Evolutionary conservation across 441 rosid species (phyloP), one percentile per base, ranked within the genome.

Genomic region (Erysimum pusillum): DNA sequence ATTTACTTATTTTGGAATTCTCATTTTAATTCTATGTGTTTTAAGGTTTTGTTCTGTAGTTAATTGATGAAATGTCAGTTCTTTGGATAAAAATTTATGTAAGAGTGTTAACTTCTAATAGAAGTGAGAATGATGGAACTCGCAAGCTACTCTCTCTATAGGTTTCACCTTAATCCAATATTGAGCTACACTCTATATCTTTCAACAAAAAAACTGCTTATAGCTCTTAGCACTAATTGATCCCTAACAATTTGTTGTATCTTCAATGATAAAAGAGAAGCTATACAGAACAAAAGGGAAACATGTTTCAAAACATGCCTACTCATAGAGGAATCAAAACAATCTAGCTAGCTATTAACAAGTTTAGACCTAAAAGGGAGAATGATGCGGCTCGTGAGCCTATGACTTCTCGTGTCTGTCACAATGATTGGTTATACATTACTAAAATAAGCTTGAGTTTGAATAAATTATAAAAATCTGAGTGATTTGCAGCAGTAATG

Each of bases 321-420:
- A 53, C 56, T 18, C 46, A 54, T 42, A 44, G 54, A 32, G 28
- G 18, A 45, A 18, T 28, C 22, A 35, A 44, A 66, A n/a, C n/a
- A n/a, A n/a, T n/a, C 42, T 38, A 45, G 65, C 28, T 61, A 61
- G 32, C 65, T 57, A 20, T 35, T 45, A 57, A 34, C 39, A 34
- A 34, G 5, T 32, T 11, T 20, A 54, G 48, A 64, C 65, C 49
- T 60, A 36, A 59, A 34, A 71, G 32, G 35, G 71, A 45, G 59
- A 65, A 65, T 65, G 25, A 74, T 74, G 66, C 7, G 28, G 22
- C 48, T 73, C 77, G 54, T 63, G 63, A 63, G 70, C 63, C 69
- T 72, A 73, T 63, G 44, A 18, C 69, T 51, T 72, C 3, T 39
- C 17, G 34, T 36, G 5, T 25, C 6, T 14, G 32, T 51, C 69